Base-by-base conservation (phyloP, 139 green algal species). In the Chlamydomonas schloesseri region DNA sequence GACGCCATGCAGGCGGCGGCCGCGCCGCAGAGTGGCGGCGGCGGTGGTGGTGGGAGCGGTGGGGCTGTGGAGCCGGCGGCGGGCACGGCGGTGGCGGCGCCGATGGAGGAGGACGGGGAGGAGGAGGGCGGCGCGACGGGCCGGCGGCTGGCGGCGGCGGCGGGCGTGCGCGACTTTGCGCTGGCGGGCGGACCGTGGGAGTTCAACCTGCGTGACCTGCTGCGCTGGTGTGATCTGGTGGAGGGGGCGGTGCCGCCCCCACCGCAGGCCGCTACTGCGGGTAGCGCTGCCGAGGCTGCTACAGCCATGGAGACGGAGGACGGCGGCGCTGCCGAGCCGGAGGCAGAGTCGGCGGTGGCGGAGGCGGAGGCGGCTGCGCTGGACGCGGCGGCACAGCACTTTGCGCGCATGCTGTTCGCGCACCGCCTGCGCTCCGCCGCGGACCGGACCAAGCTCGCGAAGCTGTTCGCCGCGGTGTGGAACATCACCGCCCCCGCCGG, bases 121-220 rank as follows among this genome's bases (percentile, higher is more conserved):
- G 42, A 42, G 53, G 76, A 29, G 55, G 55, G 15, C 21, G 18
- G 29, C 57, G 31, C 2, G 72, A 31, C 15, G 28, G 29, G 8
- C 15, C n/a, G 31, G n/a, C 23, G 5, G 36, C 33, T 26, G 64
- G 34, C 62, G 24, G 74, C 84, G 42, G 46, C 83, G 1, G 33
- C 28, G 33, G 60, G 55, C 36, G 55, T 87, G 64, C 87, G 83
- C 58, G 71, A 46, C 21, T 98, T 98, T 90, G 96, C 90, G 0
- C 76, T 84, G 0, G 85, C 90, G 15, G 97, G 98, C 2, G 96
- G 96, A 5, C 98, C 97, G 18, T 99, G 96, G 96, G 98, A 99
- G 88, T 99, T 99, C 93, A 99, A 99, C 89, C 91, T 99, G 83
- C 94, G 98, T 0, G 98, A 99, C 87, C 89, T 99, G 71, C 91